A percentile compares a stretch with the other conserved stretches of the same genome.
These are phyloP conservation scores for Ceratocystiopsis sp. DNA, from an alignment of 2,329 filamentous ascomycete genomes.

Conservation along the genomic window DNA sequence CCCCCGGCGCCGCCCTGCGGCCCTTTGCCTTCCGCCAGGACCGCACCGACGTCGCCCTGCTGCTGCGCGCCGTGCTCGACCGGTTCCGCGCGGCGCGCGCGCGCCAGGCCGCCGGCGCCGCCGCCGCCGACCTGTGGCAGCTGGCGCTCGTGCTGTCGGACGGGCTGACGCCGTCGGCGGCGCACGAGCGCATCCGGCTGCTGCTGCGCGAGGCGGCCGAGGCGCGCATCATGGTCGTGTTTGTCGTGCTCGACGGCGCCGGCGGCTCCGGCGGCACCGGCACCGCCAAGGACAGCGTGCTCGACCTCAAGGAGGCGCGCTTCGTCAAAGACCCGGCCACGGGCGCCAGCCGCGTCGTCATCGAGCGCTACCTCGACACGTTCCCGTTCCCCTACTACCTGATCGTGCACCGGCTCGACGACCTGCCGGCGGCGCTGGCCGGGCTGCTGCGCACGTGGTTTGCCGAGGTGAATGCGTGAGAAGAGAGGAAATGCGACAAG, in stretches of 20 bases:
- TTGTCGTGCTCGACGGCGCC: constrained; percentile 81
- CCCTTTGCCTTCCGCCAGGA: constrained; percentile 74
- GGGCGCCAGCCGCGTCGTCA: constrained; percentile 51
- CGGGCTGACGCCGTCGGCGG: constrained; percentile 66
- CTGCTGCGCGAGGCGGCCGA: constrained; percentile 78
- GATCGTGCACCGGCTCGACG: constrained; percentile 79
- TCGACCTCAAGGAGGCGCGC: constrained; percentile 75
- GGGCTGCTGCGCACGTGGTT: constrained; percentile 93
- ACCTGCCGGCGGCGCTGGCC: constrained; percentile 76
- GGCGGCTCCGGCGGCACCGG: constrained; percentile 11
- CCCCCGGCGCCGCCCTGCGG: constrained; percentile 68
- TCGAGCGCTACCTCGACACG: constrained; percentile 81
- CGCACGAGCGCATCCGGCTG: constrained; percentile 67
- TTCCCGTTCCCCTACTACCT: constrained; percentile 97
- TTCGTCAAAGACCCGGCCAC: constrained; percentile 48
- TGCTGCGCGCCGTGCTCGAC: constrained; percentile 63
- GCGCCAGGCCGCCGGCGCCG: constrained; percentile 14
- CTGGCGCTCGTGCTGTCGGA: constrained; percentile 86
- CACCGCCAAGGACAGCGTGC: constrained; percentile 45
- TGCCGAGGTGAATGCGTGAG: constrained; percentile 42
- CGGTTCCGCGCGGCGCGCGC: constrained; percentile 63
- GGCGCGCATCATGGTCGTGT: constrained; percentile 94
- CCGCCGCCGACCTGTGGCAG: constrained; percentile 71
- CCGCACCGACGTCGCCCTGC: constrained; percentile 65
- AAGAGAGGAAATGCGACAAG: too few relatives aligned